Evolutionary conservation across 2,329 filamentous ascomycete genomes (phyloP), one percentile per base, ranked within the genome.

Genomic region (Fonsecaea monophora): DNA sequence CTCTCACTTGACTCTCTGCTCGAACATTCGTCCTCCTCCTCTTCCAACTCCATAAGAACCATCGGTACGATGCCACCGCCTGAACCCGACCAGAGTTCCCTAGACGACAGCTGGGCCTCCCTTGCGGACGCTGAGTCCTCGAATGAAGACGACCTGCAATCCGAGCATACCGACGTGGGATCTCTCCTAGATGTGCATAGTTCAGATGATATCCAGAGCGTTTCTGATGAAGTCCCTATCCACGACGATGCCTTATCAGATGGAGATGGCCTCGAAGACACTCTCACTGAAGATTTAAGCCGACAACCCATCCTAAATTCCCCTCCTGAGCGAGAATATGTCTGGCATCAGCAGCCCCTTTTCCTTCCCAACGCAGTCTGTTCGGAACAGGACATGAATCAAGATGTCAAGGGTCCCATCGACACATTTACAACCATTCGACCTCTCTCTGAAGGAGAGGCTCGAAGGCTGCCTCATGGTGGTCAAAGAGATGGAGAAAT

Each of bases 81-180:
- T 13, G 57, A 64, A 21, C 13, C 50, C 21, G 40, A 61, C 34
- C 42, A 63, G 15, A 75, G 68, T 59, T 75, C 78, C 10, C 72
- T 82, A 66, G 79, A 79, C 63, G 81, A 82, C 62, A 82, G 81
- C 70, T 82, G 81, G 81, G 79, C 81, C 21, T 80, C 78, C 1
- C 73, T 82, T 65, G 80, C 78, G 61, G 76, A 75, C n/a, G 78
- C 78, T 18, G 80, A 82, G 66, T 73, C 76, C 25, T 78, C 80
- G 59, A 81, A 79, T 2, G 80, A 82, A 64, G 80, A 83, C 71
- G 81, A 79, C 58, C 74, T 77, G 64, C 78, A 75, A 38, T 82
- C 81, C 1, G 80, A 82, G 45, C 75, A 78, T 58, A 81, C 81
- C 10, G 80, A 82, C 70, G 68, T 74, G 30, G 78, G 75, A 15